phyloP scores from a whole-genome alignment of 164 flowering plant species.

The Akebia trifoliata region DNA sequence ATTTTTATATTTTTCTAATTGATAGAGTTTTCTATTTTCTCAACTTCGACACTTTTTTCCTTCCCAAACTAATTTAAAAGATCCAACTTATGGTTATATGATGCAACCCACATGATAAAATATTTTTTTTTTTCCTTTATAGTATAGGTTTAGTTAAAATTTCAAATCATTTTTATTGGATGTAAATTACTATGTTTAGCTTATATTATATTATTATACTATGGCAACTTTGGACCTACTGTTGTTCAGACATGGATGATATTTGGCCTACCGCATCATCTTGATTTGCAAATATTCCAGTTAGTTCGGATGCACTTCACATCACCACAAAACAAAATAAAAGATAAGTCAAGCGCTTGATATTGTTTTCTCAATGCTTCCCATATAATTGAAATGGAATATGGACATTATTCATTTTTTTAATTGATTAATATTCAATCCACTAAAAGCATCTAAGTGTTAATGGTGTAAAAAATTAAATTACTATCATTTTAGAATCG shows the following conservation, averaged over 20 bases:
- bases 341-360: background rate
- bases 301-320: background rate
- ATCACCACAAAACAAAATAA: background rate
- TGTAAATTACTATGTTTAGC: background rate
- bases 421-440: background rate
- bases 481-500: too few relatives aligned
- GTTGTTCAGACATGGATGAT: too few relatives aligned
- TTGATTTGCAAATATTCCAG: background rate
- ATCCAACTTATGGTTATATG: too few relatives aligned
- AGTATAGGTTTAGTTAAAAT: background rate
- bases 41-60: too few relatives aligned
- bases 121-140: too few relatives aligned
- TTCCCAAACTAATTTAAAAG: too few relatives aligned
- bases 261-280: too few relatives aligned
- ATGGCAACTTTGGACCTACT: background rate
- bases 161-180: background rate
- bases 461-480: too few relatives aligned
- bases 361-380: background rate
- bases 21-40: too few relatives aligned
- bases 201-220: background rate
- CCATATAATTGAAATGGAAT: background rate
- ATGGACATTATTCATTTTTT: background rate
- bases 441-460: background rate
- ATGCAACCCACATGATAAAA: too few relatives aligned
- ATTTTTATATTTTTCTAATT: too few relatives aligned